Evolutionary conservation across 2,329 filamentous ascomycete species (phyloP), one percentile per base, ranked within the genome.

Genomic region (Botrytis porri): DNA sequence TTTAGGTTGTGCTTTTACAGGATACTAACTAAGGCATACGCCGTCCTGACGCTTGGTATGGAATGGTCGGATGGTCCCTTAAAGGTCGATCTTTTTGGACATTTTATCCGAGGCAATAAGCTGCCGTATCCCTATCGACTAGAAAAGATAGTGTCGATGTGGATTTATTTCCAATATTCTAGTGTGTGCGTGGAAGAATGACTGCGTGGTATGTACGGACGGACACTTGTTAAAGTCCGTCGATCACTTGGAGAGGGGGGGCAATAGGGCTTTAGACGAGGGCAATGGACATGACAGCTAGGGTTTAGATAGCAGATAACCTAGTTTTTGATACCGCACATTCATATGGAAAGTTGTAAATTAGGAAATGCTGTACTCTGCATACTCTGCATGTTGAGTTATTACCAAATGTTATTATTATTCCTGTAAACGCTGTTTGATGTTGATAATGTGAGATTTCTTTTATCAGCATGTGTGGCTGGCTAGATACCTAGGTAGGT

Each of bases 201-300:
- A n/a, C 32, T 67, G 64, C 45, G 64, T 54, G 45, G 32, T 14
- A 43, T 41, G 60, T 63, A 37, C 63, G 64, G 64, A 37, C 63
- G 64, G 64, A 66, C 45, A 54, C 64, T 54, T 66, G n/a, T 39
- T 22, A 32, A 66, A 41, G 64, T 57, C 64, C 45, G 64, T 39
- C 64, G 64, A 67, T 67, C 48, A 67, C 16, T 63, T 57, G n/a
- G 51, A 57, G 51, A 29, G 60, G 37, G 37, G 37, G 4, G 20
- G 6, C 48, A n/a, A 39, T 65, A 48, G 62, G 62, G 41, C 62
- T 65, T 65, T 65, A 43, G 16, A 39, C n/a, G 39, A 39, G 61
- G 61, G 39, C 39, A 37, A 63, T 43, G n/a, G 61, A 29, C n/a
- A 43, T n/a, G 61, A 43, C 39, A 29, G 51, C 51, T 57, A 63